phyloP scores from a whole-genome alignment of 768 basidiomycete genomes.

The Clitopilus hobsonii region DNA sequence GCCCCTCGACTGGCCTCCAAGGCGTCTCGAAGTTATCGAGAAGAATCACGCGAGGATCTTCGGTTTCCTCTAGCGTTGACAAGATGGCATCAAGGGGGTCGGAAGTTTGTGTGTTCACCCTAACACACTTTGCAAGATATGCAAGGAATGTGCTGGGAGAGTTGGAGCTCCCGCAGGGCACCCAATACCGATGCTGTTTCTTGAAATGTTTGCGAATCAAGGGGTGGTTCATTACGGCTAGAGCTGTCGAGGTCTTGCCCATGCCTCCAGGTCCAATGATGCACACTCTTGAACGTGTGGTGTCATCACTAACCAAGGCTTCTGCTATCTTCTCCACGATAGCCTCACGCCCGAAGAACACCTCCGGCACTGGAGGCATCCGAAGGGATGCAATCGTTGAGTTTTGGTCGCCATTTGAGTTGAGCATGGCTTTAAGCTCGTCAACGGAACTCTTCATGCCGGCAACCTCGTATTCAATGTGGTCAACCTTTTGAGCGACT shows the following conservation, averaged over 20 bases:
- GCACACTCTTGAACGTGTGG: constrained; percentile 8
- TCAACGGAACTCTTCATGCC: not conserved
- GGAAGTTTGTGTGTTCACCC: constrained; percentile 13
- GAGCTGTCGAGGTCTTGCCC: constrained; percentile 33
- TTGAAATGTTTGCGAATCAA: constrained; percentile 17
- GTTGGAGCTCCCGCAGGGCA: constrained; percentile 27
- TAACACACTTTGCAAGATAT: constrained; percentile 15
- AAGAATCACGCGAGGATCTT: constrained; percentile 23
- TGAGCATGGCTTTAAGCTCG: not conserved
- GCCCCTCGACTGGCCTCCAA: constrained; percentile 21
- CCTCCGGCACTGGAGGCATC: not conserved
- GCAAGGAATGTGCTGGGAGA: constrained; percentile 18
- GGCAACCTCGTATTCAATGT: not conserved
- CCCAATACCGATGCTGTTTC: constrained; percentile 19
- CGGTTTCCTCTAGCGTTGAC: constrained; percentile 15
- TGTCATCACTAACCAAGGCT: not conserved
- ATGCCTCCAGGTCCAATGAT: constrained; percentile 30
- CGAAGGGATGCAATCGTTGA: not conserved
- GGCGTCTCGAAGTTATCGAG: constrained; percentile 39
- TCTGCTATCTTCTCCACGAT: not conserved
- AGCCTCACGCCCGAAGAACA: not conserved
- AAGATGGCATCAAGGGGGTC: constrained; percentile 16
- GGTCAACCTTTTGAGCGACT: not conserved
- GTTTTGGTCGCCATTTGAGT: not conserved
- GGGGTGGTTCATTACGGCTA: constrained; percentile 23